phyloP scores from a whole-genome alignment of 2,329 filamentous ascomycete species.

The Rutstroemia sp. region DNA sequence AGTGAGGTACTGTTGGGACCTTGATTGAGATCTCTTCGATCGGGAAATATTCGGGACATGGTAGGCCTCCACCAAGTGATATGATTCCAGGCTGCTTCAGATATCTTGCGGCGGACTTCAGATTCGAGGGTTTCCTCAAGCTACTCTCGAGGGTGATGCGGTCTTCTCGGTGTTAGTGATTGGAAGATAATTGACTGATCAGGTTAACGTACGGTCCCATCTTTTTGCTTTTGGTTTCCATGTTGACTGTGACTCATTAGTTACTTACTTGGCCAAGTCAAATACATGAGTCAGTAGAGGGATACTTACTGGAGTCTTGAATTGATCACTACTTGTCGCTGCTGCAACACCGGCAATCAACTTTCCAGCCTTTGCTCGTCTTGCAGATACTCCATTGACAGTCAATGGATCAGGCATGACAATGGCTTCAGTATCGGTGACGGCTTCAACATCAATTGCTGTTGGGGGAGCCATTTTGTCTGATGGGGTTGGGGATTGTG shows the following conservation, averaged over 20 bases:
- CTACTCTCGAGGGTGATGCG: constrained; percentile 57
- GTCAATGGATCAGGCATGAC: constrained; percentile 40
- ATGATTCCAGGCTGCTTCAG: constrained; percentile 77
- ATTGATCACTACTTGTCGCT: constrained; percentile 70
- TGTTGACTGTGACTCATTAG: constrained; percentile 34
- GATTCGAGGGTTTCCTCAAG: constrained; percentile 54
- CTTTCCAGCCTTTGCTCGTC: constrained; percentile 64
- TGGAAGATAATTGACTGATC: constrained; percentile 11
- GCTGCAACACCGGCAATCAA: constrained; percentile 72
- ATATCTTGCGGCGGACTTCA: constrained; percentile 75
- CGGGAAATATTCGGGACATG: constrained; percentile 88
- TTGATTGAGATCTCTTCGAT: constrained; percentile 71
- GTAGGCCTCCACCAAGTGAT: constrained; percentile 86
- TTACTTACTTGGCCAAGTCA: background rate
- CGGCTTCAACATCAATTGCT: constrained; percentile 29
- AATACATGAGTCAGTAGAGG: background rate
- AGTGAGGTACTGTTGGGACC: constrained; percentile 61
- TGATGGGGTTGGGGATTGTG: background rate
- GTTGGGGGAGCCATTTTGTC: constrained; percentile 36
- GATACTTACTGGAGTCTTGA: constrained; percentile 61
- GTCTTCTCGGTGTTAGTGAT: constrained; percentile 24
- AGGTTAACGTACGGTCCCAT: constrained; percentile 67
- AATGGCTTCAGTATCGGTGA: constrained; percentile 36
- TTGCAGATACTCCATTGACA: constrained; percentile 57
- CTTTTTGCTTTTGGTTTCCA: constrained; percentile 69